A percentile compares a stretch with the other conserved stretches of the same genome.
Evolutionary conservation across 2,329 filamentous ascomycete genomes (phyloP).

Genomic region (Fusarium sp.): DNA sequence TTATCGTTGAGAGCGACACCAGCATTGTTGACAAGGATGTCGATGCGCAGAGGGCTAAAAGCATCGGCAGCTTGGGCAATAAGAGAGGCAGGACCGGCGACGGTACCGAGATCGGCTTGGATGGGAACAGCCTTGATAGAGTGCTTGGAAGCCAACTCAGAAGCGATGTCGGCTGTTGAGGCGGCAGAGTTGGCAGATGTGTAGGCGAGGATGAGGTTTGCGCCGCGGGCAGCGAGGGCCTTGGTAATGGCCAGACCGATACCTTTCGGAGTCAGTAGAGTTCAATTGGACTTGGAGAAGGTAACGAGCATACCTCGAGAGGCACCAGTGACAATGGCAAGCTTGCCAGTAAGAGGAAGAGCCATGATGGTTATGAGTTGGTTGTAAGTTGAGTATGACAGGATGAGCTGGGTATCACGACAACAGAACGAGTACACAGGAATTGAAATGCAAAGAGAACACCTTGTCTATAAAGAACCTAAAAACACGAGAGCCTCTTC

Average conservation of each 20-base stretch:
- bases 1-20: constrained; percentile 73
- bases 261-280: constrained; percentile 26
- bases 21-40: constrained; percentile 88
- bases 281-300: not conserved
- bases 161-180: constrained; percentile 38
- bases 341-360: constrained; percentile 73
- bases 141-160: constrained; percentile 56
- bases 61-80: constrained; percentile 41
- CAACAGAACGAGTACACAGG: not conserved
- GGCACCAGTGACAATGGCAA: constrained; percentile 82
- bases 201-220: constrained; percentile 45
- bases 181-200: constrained; percentile 35
- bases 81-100: constrained; percentile 39
- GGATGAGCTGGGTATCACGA: constrained; percentile 11
- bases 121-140: constrained; percentile 69
- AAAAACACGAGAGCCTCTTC: not conserved
- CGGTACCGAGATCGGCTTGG: constrained; percentile 63
- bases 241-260: constrained; percentile 43
- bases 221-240: constrained; percentile 43
- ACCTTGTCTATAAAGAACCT: not conserved
- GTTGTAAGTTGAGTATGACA: not conserved
- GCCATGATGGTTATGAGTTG: constrained; percentile 47
- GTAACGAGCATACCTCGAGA: constrained; percentile 70
- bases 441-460: not conserved
- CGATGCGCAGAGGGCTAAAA: constrained; percentile 43